Evolutionary conservation across 23 red algal genomes (phyloP), one percentile per base, ranked within the genome.

Genomic region (Gracilariopsis chorda): DNA sequence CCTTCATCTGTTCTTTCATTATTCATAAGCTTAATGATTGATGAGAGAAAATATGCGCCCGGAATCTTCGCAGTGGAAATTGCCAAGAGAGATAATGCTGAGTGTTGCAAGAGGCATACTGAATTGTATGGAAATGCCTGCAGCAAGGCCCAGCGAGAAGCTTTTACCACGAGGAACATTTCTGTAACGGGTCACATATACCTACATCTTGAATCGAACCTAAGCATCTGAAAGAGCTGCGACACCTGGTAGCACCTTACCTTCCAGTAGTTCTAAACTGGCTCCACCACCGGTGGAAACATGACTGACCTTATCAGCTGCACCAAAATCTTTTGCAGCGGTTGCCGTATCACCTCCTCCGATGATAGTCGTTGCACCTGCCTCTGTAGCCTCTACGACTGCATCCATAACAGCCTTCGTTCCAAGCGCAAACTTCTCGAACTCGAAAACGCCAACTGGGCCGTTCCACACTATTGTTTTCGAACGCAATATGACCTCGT

Each of bases 381-480:
- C 37, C 10, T 36, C 77, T 10, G 91, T 98, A 55, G 90, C 84
- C 4, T 92, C 82, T 16, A 94, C 95, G 2, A 94, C 86, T 3
- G 96, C 84, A 60, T 94, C 74, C 91, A 98, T 94, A 49, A 93
- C 77, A 45, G 79, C 73, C 65, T 90, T 89, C 39, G 96, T 98
- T 3, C 96, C 96, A 13, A 69, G 27, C 0, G 77, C 67, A 59
- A 98, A 98, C 58, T 71, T 65, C 53, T 80, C 91, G 75, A 98
- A 94, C 78, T 98, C 96, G 86, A 98, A 98, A 51, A 98, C 96
- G 19, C 96, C 96, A 5, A 93, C 82, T 32, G 96, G 96, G 19
- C 96, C 96, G 64, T 98, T 98, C 96, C 96, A 98, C 21, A 98
- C 96, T 46, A 98, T 84, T 1, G 96, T 98, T 52, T 94, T 94